Evolutionary conservation across 1,284 basidiomycete genomes (phyloP).

Genomic region (Rhodotorula sp.): DNA sequence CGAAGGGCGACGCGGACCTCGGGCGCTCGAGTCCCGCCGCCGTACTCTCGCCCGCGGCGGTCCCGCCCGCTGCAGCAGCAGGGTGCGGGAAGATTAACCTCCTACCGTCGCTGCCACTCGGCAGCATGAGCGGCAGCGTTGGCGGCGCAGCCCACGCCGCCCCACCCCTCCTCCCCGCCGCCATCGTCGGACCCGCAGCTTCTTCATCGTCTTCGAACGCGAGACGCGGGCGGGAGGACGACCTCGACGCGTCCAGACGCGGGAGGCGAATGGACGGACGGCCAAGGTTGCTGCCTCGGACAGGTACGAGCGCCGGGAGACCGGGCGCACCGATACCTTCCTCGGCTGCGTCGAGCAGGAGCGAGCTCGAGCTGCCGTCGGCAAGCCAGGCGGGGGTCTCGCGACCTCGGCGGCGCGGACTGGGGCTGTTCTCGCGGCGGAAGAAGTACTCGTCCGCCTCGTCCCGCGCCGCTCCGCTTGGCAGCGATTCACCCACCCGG

Average conservation of each 20-base stretch:
- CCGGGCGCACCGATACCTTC: not conserved
- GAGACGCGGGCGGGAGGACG: conserved; percentile 1
- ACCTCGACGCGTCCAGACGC: not conserved
- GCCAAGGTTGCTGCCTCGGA: not conserved
- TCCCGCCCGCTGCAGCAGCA: conserved; percentile 10
- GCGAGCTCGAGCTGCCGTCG: not conserved
- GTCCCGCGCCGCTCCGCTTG: not conserved
- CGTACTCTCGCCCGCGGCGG: not conserved
- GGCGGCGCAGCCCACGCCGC: not conserved
- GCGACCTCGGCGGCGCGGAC: conserved; percentile 1
- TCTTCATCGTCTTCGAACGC: conserved; percentile 17
- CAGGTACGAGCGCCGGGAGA: not conserved
- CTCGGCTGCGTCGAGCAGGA: conserved; percentile 1
- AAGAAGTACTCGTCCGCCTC: not conserved
- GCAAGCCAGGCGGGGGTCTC: too few species aligned
- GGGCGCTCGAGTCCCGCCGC: not conserved
- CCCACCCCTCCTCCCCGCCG: not conserved
- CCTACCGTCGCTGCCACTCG: conserved; percentile 33
- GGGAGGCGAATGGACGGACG: conserved; percentile 1
- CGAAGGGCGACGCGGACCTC: not conserved
- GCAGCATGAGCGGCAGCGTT: conserved; percentile 19
- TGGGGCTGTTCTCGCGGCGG: conserved; percentile 2
- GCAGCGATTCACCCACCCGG: not conserved
- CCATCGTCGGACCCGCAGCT: not conserved
- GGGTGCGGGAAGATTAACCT: conserved; percentile 26